Evolutionary conservation across 768 basidiomycete species (phyloP).

Genomic region (Mycena indigotica): DNA sequence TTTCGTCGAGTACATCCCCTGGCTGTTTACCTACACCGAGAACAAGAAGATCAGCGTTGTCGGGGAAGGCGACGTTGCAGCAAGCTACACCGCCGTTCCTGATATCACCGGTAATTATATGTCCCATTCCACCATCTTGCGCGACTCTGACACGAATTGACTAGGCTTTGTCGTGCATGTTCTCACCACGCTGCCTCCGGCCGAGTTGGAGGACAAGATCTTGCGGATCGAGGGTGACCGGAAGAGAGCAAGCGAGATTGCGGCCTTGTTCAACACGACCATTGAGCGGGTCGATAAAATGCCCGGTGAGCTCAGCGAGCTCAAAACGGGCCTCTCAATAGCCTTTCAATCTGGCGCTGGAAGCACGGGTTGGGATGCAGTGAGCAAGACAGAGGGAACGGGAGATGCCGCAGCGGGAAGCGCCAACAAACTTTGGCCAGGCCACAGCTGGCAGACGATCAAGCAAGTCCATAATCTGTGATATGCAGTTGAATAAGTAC

Average conservation of each 20-base stretch:
- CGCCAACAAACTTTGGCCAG: slow-evolving; percentile 23
- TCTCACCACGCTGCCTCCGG: slow-evolving; percentile 33
- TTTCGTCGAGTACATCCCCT: slow-evolving; percentile 34
- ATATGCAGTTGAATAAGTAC: not conserved
- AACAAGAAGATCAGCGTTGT: slow-evolving; percentile 33
- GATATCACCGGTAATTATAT: slow-evolving; percentile 38
- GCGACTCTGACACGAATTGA: too few species aligned
- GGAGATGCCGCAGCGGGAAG: slow-evolving; percentile 20
- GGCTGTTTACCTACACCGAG: slow-evolving; percentile 29
- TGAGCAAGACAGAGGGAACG: slow-evolving; percentile 6
- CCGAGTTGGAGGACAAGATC: slow-evolving; percentile 30
- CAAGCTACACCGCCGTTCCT: slow-evolving; percentile 32
- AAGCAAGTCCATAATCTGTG: slow-evolving; percentile 16
- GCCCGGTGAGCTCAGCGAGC: slow-evolving; percentile 1
- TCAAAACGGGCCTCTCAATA: slow-evolving; percentile 1
- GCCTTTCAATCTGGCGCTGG: slow-evolving; percentile 16
- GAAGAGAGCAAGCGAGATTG: slow-evolving; percentile 27
- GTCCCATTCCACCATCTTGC: slow-evolving; percentile 14
- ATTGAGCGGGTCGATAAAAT: slow-evolving; percentile 19
- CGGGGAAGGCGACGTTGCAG: slow-evolving; percentile 32
- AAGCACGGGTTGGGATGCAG: slow-evolving; percentile 22
- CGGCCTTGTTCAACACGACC: slow-evolving; percentile 23
- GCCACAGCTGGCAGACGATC: slow-evolving; percentile 26
- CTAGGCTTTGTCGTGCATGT: slow-evolving; percentile 39
- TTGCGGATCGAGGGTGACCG: slow-evolving; percentile 42